phyloP scores from a whole-genome alignment of 148 eudicot species.

The Diospyros kaki region DNA sequence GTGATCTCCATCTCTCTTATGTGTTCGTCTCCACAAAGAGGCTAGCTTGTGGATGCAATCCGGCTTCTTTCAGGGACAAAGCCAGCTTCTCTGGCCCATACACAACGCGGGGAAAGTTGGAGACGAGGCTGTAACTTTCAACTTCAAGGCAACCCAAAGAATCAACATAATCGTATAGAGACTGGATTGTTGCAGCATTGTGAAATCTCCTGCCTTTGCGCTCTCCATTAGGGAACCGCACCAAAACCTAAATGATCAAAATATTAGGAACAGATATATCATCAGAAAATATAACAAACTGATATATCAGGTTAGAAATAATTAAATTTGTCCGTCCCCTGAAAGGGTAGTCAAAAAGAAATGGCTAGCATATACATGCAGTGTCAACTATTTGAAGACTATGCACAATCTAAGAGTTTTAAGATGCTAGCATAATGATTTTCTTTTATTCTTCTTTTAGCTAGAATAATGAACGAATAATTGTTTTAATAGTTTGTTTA shows the following conservation, averaged over 20 bases:
- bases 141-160: constrained; percentile 74
- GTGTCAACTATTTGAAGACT: background rate
- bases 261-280: background rate
- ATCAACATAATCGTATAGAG: constrained; percentile 88
- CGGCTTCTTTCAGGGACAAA: constrained; percentile 75
- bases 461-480: too few species aligned
- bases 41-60: constrained; percentile 94
- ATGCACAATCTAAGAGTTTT: background rate
- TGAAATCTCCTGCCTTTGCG: constrained; percentile 84
- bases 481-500: too few species aligned
- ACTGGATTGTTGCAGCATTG: constrained; percentile 58
- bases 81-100: constrained; percentile 71
- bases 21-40: constrained; percentile 82
- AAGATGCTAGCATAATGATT: background rate
- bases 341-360: background rate
- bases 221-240: constrained; percentile 82
- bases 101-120: constrained; percentile 87
- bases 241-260: constrained; percentile 60
- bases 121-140: constrained; percentile 71
- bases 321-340: background rate
- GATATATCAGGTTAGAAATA: background rate
- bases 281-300: too few species aligned
- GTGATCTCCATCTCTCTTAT: constrained; percentile 20
- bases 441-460: background rate
- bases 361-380: background rate